phyloP scores from a whole-genome alignment of 2,329 filamentous ascomycete genomes.

The Sclerotinia minor region DNA sequence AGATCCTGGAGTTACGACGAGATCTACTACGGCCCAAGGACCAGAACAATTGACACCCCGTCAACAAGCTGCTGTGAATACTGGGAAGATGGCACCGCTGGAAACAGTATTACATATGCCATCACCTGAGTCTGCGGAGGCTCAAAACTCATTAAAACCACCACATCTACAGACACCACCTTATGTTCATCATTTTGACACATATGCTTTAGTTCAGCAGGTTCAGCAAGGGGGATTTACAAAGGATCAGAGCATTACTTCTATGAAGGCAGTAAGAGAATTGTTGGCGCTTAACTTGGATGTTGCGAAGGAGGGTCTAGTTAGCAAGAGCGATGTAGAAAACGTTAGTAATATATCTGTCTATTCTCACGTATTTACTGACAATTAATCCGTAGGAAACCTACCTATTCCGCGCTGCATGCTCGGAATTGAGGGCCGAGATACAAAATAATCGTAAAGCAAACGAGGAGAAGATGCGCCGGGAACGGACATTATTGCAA shows the following conservation, averaged over 20 bases:
- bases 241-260: constrained; percentile 71
- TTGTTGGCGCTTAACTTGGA: constrained; percentile 78
- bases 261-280: constrained; percentile 88
- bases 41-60: constrained; percentile 25
- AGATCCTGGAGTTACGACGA: constrained; percentile 26
- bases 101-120: constrained; percentile 54
- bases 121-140: constrained; percentile 45
- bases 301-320: constrained; percentile 74
- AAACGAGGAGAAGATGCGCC: constrained; percentile 77
- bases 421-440: constrained; percentile 86
- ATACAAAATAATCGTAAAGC: constrained; percentile 74
- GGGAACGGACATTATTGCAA: constrained; percentile 81
- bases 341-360: constrained; percentile 53
- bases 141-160: constrained; percentile 49
- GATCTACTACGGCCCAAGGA: constrained; percentile 19
- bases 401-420: constrained; percentile 92
- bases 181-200: constrained; percentile 96
- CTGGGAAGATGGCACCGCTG: constrained; percentile 46
- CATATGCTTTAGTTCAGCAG: constrained; percentile 81
- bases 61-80: constrained; percentile 41
- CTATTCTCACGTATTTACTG: background rate
- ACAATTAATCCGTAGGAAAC: constrained; percentile 56
- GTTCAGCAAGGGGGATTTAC: constrained; percentile 72
- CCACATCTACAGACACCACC: constrained; percentile 72
- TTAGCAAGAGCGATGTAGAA: constrained; percentile 89